Evolutionary conservation across 768 basidiomycete genomes (phyloP), one percentile per base, ranked within the genome.

Genomic region (Lyophyllum shimeji): DNA sequence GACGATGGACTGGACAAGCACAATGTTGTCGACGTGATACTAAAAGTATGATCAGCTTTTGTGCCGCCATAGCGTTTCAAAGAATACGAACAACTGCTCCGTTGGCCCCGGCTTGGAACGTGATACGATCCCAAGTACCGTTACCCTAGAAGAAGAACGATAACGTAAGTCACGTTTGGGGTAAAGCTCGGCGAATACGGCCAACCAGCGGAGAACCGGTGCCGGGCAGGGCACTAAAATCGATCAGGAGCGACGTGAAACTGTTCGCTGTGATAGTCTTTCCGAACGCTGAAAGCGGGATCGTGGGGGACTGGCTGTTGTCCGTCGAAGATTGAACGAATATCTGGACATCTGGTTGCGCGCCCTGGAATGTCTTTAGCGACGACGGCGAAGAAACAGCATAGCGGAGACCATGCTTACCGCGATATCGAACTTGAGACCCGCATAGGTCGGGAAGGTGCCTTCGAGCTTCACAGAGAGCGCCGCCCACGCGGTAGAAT

Each of bases 21-120:
- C 67, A 40, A 82, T 69, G 62, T 83, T 82, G 63, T 80, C 79
- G 29, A 83, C 68, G 57, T 80, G 75, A 61, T 81, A 83, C 74
- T 76, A 18, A 25, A 40, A 37, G 3, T n/a, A 17, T 17, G 15
- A 37, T 37, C 21, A 37, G 33, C 4, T 8, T 34, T 4, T 21
- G 20, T 46, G n/a, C n/a, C n/a, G n/a, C n/a, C n/a, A n/a, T n/a
- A n/a, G n/a, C n/a, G n/a, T n/a, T n/a, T n/a, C n/a, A n/a, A n/a
- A n/a, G n/a, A n/a, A n/a, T n/a, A 60, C 73, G 63, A 46, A 76
- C 74, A 47, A 68, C 59, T 45, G 77, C 82, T 5, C 81, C 81
- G 57, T 76, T 75, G 12, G 52, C 75, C 27, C 73, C 71, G 9
- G 72, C 78, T 65, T 83, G 82, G 66, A 75, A 78, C 46, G 62